phyloP scores from a whole-genome alignment of 305 asterid genomes.

The Solanum hybrid region DNA sequence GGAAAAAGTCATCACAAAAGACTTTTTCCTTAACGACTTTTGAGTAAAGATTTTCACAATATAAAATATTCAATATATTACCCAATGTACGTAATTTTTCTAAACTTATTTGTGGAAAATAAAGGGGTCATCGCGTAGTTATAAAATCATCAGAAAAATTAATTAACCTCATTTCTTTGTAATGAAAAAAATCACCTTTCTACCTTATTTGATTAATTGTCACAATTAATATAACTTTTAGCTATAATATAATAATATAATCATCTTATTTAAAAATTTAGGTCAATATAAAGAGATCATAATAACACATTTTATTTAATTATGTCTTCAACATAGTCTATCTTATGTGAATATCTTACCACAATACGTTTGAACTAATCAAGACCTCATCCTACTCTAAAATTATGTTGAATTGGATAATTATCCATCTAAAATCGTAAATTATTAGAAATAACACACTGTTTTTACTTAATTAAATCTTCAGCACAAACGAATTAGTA shows the following conservation, averaged over 20 bases:
- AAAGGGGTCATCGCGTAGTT: not conserved
- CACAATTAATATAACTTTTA: not conserved
- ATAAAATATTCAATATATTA: not conserved
- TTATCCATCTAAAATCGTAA: not conserved
- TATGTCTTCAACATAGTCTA: not conserved
- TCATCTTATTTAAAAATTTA: too few relatives aligned
- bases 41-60: not conserved
- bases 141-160: not conserved
- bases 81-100: not conserved
- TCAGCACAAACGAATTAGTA: not conserved
- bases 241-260: not conserved
- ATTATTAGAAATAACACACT: not conserved
- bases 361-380: too few relatives aligned
- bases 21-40: not conserved
- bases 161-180: not conserved
- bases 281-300: too few relatives aligned
- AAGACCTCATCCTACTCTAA: not conserved
- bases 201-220: not conserved
- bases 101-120: not conserved
- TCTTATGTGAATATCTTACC: not conserved
- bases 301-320: too few relatives aligned
- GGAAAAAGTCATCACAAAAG: not conserved
- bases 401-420: too few relatives aligned
- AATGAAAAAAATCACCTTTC: not conserved
- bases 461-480: not conserved